phyloP scores from a whole-genome alignment of 352 stramenopile species.

The Phytopythium helicoides region DNA sequence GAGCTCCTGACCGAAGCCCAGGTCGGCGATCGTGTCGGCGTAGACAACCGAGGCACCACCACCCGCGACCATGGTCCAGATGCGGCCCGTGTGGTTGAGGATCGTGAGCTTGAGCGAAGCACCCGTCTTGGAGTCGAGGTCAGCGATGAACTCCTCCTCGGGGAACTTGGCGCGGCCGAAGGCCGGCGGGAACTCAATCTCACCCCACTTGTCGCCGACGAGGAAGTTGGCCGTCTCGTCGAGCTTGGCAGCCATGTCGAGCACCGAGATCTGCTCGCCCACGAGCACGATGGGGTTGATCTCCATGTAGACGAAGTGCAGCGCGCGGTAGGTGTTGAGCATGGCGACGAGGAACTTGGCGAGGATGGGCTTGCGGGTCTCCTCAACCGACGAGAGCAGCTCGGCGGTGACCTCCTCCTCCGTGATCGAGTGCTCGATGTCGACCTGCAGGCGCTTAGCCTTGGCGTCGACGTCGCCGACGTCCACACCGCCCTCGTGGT shows the following conservation, averaged over 20 bases:
- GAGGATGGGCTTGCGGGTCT: constrained; percentile 72
- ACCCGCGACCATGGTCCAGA: constrained; percentile 98
- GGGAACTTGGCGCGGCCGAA: constrained; percentile 96
- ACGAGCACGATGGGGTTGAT: constrained; percentile 97
- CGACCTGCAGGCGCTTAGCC: constrained; percentile 87
- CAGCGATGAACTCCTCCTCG: constrained; percentile 94
- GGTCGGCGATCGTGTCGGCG: constrained; percentile 96
- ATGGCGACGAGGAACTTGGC: constrained; percentile 91
- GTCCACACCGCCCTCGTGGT: constrained; percentile 95
- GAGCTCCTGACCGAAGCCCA: constrained; percentile 91
- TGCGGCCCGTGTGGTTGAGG: constrained; percentile 92
- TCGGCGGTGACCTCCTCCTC: constrained; percentile 64
- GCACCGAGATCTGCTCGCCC: constrained; percentile 88
- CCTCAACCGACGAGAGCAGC: constrained; percentile 84
- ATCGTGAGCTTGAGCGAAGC: constrained; percentile 97
- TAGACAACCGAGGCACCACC: constrained; percentile 96
- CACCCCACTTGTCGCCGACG: constrained; percentile 90
- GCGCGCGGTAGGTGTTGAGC: constrained; percentile 90
- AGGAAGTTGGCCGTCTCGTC: constrained; percentile 96
- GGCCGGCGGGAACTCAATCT: constrained; percentile 94
- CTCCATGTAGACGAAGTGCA: constrained; percentile 98
- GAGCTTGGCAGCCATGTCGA: constrained; percentile 97
- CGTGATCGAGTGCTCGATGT: constrained; percentile 68
- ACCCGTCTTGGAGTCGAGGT: constrained; percentile 95
- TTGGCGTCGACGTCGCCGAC: constrained; percentile 95